Evolutionary conservation across 116 monocot species (phyloP), one percentile per base, ranked within the genome.

Genomic region (Posidonia oceanica): DNA sequence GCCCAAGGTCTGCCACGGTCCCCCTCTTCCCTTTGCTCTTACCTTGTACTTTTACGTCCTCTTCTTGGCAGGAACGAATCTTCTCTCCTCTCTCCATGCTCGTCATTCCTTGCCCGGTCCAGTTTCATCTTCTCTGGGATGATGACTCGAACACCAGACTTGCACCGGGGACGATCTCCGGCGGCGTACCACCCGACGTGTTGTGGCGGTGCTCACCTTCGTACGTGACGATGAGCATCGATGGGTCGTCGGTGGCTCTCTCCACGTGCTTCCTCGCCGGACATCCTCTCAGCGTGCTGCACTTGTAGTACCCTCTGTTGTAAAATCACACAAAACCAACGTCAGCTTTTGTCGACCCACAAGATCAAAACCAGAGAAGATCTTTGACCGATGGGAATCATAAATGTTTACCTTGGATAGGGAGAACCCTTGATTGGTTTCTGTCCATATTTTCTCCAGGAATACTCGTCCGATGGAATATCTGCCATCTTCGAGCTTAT

Each of bases 211-310:
- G 91, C 62, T 87, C 85, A 55, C 78, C 80, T 58, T 91, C 88
- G 88, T 91, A 91, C 14, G 87, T 91, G 62, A 91, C 83, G 83
- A 87, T 88, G 22, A 91, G 88, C 91, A 91, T 88, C 48, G 88
- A 72, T 1, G 91, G 88, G 57, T 91, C 88, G 52, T 83, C 88
- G 16, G 83, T 66, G 5, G 85, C 91, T 18, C 85, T 71, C 83
- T 87, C 88, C 61, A 91, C 91, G 76, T 87, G 87, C 77, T 91
- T 91, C 39, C 83, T 65, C 12, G 91, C 91, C 13, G 87, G 87
- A 59, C 91, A 91, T 7, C 85, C 87, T 11, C 83, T 42, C 6
- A 85, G 29, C 66, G 76, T 85, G 78, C 88, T 87, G 77, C 91
- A 91, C 83, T 82, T 87, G 76, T 91, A 91, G 63, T 91, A 91